These are phyloP conservation scores for Fusarium anguioides DNA, from an alignment of 2,329 filamentous ascomycete genomes.

Conservation along the genomic window DNA sequence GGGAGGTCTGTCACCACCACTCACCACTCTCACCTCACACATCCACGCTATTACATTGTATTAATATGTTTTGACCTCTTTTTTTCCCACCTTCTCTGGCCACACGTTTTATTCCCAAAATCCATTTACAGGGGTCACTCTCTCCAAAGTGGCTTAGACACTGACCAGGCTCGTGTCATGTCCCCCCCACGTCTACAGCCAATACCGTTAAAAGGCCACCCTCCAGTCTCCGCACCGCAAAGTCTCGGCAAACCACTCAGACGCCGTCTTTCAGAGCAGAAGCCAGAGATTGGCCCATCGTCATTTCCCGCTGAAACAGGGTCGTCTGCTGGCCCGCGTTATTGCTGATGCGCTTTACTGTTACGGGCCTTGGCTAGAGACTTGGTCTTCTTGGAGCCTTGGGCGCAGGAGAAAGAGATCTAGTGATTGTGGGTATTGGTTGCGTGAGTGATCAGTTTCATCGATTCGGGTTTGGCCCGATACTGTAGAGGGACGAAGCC, in stretches of 20 bases:
- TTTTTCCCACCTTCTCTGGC: not conserved
- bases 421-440: not conserved
- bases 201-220: conserved; percentile 21
- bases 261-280: conserved; percentile 20
- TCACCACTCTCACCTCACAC: not conserved
- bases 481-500: not conserved
- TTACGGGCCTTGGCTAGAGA: conserved; percentile 11
- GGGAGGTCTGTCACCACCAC: conserved; percentile 11
- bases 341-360: conserved; percentile 28
- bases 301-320: conserved; percentile 48
- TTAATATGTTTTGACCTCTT: conserved; percentile 27
- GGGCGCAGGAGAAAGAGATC: not conserved
- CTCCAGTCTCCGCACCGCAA: conserved; percentile 34
- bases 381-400: not conserved
- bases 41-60: conserved; percentile 31
- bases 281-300: conserved; percentile 44
- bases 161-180: conserved; percentile 40
- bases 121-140: conserved; percentile 11
- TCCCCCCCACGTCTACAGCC: conserved; percentile 12
- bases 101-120: not conserved
- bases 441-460: not conserved
- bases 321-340: conserved; percentile 43
- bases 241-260: conserved; percentile 39
- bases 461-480: not conserved
- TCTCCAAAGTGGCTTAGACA: conserved; percentile 36